phyloP scores from a whole-genome alignment of 139 green algal species.

The Picochlorum sp. region DNA sequence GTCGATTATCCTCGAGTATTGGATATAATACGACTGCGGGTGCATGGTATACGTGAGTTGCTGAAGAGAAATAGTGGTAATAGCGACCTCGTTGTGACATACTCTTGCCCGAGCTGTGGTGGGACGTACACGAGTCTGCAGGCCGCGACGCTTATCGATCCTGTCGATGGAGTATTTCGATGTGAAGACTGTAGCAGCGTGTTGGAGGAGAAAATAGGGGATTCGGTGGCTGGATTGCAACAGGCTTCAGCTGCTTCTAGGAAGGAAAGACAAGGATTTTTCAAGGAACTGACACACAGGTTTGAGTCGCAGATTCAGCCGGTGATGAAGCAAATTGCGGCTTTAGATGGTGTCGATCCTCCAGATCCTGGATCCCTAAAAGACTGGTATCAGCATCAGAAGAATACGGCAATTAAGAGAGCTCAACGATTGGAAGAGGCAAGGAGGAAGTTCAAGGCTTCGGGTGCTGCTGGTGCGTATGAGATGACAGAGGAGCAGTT shows the following conservation, averaged over 20 bases:
- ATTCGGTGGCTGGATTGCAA: not conserved
- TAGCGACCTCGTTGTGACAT: slow-evolving; percentile 9
- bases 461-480: not conserved
- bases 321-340: slow-evolving; percentile 17
- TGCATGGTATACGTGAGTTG: slow-evolving; percentile 10
- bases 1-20: slow-evolving; percentile 15
- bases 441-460: slow-evolving; percentile 8
- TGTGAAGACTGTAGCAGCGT: slow-evolving; percentile 21
- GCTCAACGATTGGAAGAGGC: slow-evolving; percentile 1
- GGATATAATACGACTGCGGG: slow-evolving; percentile 16
- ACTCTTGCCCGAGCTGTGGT: slow-evolving; percentile 18
- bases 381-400: slow-evolving; percentile 1
- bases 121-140: slow-evolving; percentile 12
- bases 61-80: slow-evolving; percentile 10
- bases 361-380: slow-evolving; percentile 21
- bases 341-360: slow-evolving; percentile 12
- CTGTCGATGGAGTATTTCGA: slow-evolving; percentile 6
- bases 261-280: not conserved
- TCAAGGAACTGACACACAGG: not conserved
- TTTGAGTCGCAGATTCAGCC: not conserved
- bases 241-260: not conserved
- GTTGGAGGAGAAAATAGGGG: slow-evolving; percentile 6
- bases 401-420: not conserved
- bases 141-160: slow-evolving; percentile 13
- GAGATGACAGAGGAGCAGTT: slow-evolving; percentile 18